Evolutionary conservation across 2,329 filamentous ascomycete genomes (phyloP), one percentile per base, ranked within the genome.

Genomic region (Macrophomina pseudophaseolina): DNA sequence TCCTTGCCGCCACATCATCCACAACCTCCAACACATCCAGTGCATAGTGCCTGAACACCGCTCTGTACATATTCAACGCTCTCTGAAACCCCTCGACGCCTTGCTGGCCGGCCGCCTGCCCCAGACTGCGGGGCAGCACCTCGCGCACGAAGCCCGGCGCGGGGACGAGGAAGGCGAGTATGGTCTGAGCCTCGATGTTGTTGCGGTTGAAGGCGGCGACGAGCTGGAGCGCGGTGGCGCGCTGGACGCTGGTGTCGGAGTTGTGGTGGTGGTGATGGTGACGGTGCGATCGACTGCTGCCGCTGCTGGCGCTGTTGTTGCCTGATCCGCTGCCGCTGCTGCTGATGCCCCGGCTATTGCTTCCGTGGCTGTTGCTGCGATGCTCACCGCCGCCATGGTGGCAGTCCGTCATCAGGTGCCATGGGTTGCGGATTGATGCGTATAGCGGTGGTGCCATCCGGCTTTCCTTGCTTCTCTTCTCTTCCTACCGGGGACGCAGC

Each of bases 171-270:
- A 48, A 46, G 6, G 38, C 40, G 51, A 38, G 35, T 7, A 65
- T 48, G 1, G 63, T 54, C 32, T 54, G 63, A 5, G 63, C n/a
- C 16, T 65, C 63, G 23, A 65, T 56, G 58, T 62, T 62, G 58
- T 62, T 60, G 62, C 60, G 62, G 38, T 65, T 65, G 63, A 65
- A 65, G 51, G 49, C 63, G 5, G 48, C 63, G 51, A 65, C 42
- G 40, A 65, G 54, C 32, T 51, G 51, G 16, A 65, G 35, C 38
- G 58, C 58, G n/a, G 63, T 9, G 28, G 42, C 35, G 33, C 60
- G 48, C 48, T 53, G 60, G 33, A 42, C 28, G 60, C 44, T 62
- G 40, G 33, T 42, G 58, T 42, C n/a, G n/a, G 38, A 16, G 9
- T 32, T 16, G 23, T 23, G 23, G 23, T 23, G 23, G 23, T 23